These are phyloP conservation scores for Leucosporidium creatinivorum DNA, from an alignment of 768 basidiomycete genomes.

Conservation along the genomic window DNA sequence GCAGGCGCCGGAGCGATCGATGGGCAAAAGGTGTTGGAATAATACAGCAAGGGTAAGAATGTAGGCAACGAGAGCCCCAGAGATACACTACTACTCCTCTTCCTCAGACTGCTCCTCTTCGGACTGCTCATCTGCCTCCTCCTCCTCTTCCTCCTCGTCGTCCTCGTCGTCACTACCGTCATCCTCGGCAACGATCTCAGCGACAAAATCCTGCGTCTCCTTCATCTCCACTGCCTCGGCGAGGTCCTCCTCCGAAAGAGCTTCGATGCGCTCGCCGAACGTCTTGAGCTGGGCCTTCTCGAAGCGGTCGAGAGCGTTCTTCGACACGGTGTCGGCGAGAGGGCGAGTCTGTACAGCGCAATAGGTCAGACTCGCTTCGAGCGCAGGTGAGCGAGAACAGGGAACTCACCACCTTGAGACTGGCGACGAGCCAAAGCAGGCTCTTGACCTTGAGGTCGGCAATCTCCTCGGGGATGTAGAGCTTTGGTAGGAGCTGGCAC, in stretches of 20 bases:
- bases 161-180: no score
- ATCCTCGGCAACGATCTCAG: no score
- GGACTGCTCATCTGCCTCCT: no score
- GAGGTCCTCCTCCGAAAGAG: conserved; percentile 17
- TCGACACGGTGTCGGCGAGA: conserved; percentile 53
- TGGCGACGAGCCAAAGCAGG: conserved; percentile 53
- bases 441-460: conserved; percentile 45
- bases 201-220: no score
- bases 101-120: no score
- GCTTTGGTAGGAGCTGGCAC: conserved; percentile 44
- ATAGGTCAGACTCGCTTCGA: conserved; percentile 28
- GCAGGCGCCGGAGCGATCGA: no score
- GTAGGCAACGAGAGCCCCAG: no score
- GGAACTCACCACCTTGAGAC: conserved; percentile 51
- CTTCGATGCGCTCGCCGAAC: conserved; percentile 21
- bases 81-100: no score
- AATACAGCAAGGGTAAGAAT: no score
- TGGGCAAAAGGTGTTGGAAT: no score
- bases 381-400: neutral
- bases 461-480: conserved; percentile 43
- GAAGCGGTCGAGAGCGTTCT: conserved; percentile 67
- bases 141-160: no score
- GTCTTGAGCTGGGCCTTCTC: conserved; percentile 56
- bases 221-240: conserved; percentile 2
- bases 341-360: conserved; percentile 51